A percentile compares a stretch with the other conserved stretches of the same genome.
Conservation (phyloP, 139 green algal species). For the Chlorella sp. region DNA sequence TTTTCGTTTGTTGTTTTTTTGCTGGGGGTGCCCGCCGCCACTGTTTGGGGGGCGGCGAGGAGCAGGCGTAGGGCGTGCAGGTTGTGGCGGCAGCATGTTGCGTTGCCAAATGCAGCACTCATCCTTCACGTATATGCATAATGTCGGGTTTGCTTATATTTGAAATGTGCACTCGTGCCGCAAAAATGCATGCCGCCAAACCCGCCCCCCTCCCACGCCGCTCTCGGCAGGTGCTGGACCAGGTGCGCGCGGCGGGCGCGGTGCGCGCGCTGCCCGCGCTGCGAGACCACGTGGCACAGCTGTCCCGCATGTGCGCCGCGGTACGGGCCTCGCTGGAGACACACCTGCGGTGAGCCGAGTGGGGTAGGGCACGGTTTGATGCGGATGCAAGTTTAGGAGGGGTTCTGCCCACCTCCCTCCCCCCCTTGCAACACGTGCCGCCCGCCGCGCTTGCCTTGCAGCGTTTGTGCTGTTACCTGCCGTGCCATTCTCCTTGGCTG, state of each 20-base stretch:
- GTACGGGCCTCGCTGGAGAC: constrained; percentile 84
- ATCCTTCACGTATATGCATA: background rate
- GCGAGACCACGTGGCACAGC: constrained; percentile 46
- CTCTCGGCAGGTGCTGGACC: constrained; percentile 38
- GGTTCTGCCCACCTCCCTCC: too few species aligned
- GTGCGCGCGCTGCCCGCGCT: constrained; percentile 29
- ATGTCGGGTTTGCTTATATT: background rate
- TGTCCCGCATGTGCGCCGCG: constrained; percentile 83
- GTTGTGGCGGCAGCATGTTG: background rate
- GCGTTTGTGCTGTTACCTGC: too few species aligned
- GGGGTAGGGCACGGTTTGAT: too few species aligned
- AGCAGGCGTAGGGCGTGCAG: background rate
- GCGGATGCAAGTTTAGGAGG: too few species aligned
- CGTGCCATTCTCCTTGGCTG: too few species aligned
- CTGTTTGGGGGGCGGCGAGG: background rate
- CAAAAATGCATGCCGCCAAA: too few species aligned
- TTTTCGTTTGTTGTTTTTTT: background rate
- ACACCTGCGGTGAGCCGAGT: constrained; percentile 64
- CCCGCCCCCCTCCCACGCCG: background rate
- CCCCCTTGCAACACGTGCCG: too few species aligned
- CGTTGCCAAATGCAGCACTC: background rate
- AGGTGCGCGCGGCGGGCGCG: constrained; percentile 26
- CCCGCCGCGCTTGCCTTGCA: too few species aligned
- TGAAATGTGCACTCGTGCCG: too few species aligned
- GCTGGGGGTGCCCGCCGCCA: too few species aligned